Percentiles rank a stretch among this genome's conserved stretches.
Conservation (phyloP, 768 basidiomycete genomes). For the Boletus pseudopeckii region DNA sequence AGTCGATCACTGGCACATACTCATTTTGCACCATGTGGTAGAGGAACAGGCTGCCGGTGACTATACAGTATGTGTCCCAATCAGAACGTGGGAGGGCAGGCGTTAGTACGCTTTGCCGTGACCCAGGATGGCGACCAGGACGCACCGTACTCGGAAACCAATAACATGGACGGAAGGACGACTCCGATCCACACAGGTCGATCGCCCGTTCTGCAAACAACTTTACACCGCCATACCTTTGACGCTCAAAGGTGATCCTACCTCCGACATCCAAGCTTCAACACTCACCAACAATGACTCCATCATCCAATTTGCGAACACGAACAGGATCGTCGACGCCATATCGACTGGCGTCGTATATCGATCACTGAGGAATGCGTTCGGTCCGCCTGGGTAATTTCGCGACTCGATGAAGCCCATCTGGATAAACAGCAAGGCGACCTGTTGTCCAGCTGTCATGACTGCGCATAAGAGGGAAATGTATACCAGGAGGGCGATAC, state of each 20-base stretch:
- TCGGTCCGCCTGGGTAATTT: slow-evolving; percentile 18
- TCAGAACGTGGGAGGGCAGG: background rate
- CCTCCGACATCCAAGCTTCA: background rate
- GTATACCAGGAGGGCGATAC: slow-evolving; percentile 13
- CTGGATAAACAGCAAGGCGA: slow-evolving; percentile 13
- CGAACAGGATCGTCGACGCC: slow-evolving; percentile 10
- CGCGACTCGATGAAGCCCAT: slow-evolving; percentile 11
- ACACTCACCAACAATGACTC: slow-evolving; percentile 19
- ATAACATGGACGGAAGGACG: slow-evolving; percentile 1
- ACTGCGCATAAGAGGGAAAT: slow-evolving; percentile 10
- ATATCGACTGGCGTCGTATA: background rate
- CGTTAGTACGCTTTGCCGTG: background rate
- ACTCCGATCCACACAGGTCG: slow-evolving; percentile 7
- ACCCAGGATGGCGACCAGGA: background rate
- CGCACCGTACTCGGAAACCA: slow-evolving; percentile 15
- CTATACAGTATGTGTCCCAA: slow-evolving; percentile 2
- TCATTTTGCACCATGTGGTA: background rate
- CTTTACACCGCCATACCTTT: slow-evolving; percentile 24
- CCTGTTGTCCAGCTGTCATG: slow-evolving; percentile 17
- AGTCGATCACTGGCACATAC: background rate
- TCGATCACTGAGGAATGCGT: background rate
- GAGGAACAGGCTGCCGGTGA: slow-evolving; percentile 5
- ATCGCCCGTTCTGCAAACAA: slow-evolving; percentile 13
- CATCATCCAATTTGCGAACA: slow-evolving; percentile 22
- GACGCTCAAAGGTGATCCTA: background rate